Evolutionary conservation across 441 rosid species (phyloP), one percentile per base, ranked within the genome.

Genomic region (Oxalis stricta): DNA sequence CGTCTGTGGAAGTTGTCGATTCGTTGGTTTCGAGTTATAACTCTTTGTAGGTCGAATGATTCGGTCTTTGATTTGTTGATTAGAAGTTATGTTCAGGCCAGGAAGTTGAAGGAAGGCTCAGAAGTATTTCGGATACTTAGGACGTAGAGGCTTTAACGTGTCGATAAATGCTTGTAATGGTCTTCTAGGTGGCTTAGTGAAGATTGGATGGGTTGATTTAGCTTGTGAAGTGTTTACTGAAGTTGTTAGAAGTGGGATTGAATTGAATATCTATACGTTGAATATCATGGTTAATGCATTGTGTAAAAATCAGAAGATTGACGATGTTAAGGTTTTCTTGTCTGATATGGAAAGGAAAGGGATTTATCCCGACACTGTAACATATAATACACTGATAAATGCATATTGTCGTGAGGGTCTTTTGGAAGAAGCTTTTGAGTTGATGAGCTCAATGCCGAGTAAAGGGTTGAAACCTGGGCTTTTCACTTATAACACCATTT

Each of bases 271-370:
- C 5, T 79, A 69, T 46, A 79, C 96, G 2, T 54, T 81, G 24
- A 84, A 88, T 46, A 88, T 88, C 46, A 77, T 84, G 97, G 85
- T 77, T 53, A 77, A 81, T 69, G 85, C 91, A 2, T 56, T 81
- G 60, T 84, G 93, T 51, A 88, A 88, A 68, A 89, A 76, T 61
- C 33, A 57, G 38, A 69, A 77, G 42, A 51, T 81, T 46, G 73
- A 53, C 38, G 49, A 57, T 35, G 72, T 76, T 0, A 66, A 60
- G 51, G 11, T 40, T 4, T 73, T 84, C 60, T 39, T 88, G 17
- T 35, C 57, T 0, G 60, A 73, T 24, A 63, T 78, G 71, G 66
- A 82, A 63, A 68, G 38, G 60, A 81, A 65, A 22, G 83, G 82
- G 12, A 43, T 88, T 52, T 62, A 50, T 69, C 72, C 83, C 1